Percentiles rank a stretch among this genome's conserved stretches.
Evolutionary conservation across 2,329 filamentous ascomycete genomes (phyloP).

Genomic region (Fusarium oxysporum): DNA sequence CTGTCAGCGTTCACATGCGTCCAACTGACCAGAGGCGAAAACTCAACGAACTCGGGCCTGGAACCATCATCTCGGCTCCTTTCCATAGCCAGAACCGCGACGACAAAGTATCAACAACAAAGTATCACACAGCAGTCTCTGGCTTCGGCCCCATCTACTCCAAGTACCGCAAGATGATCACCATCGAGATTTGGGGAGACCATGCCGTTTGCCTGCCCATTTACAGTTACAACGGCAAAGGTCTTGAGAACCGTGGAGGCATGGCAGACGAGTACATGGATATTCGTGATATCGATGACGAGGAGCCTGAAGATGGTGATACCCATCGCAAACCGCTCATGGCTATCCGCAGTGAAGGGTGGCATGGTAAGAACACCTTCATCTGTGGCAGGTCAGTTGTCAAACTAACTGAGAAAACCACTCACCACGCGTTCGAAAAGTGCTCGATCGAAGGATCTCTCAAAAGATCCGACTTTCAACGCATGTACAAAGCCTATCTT

Average conservation of each 20-base stretch:
- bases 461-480: neutral
- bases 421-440: constrained; percentile 1
- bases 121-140: constrained; percentile 20
- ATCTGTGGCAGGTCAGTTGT: constrained; percentile 23
- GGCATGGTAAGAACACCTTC: constrained; percentile 13
- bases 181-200: constrained; percentile 34
- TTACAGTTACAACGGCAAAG: constrained; percentile 34
- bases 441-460: constrained; percentile 38
- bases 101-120: neutral
- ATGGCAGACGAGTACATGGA: constrained; percentile 35
- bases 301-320: neutral
- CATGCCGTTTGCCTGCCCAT: constrained; percentile 36
- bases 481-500: constrained; percentile 7
- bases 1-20: constrained; percentile 19
- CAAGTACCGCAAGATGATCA: constrained; percentile 42
- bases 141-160: constrained; percentile 34
- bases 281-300: constrained; percentile 24
- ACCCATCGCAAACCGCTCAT: neutral
- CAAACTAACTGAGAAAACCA: constrained; percentile 36
- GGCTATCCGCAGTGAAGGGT: constrained; percentile 8
- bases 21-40: neutral
- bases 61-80: constrained; percentile 37
- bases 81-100: constrained; percentile 25
- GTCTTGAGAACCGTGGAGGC: constrained; percentile 15
- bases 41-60: constrained; percentile 1